Conservation (phyloP, 2,329 filamentous ascomycete species). For the Colletotrichum liriopes region DNA sequence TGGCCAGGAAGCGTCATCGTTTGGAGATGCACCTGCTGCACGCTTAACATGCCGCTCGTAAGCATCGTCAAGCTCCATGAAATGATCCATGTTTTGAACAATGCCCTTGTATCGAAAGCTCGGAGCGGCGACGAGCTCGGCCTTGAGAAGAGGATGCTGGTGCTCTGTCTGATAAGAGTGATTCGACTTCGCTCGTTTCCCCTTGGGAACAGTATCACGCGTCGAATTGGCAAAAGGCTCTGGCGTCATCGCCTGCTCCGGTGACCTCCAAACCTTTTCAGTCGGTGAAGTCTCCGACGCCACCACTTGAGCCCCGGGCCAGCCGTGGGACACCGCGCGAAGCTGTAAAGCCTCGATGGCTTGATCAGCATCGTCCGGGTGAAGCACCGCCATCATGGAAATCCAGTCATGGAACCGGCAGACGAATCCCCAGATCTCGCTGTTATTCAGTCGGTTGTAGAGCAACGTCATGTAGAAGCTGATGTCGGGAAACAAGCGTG, state of each 20-base stretch:
- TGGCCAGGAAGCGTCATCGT: slow-evolving; percentile 14
- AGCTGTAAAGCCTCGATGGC: neutral
- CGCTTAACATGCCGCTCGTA: slow-evolving; percentile 15
- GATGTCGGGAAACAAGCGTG: slow-evolving; percentile 10
- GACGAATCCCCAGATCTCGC: neutral
- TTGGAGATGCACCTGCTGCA: neutral
- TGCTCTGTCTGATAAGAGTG: neutral
- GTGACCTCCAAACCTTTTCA: neutral
- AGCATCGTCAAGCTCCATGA: neutral
- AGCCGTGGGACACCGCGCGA: neutral
- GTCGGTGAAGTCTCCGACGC: neutral
- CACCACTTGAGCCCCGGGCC: neutral
- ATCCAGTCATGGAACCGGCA: slow-evolving; percentile 13
- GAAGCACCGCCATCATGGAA: neutral
- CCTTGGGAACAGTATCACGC: no score
- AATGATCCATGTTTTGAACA: slow-evolving; percentile 2
- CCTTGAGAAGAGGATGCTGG: neutral
- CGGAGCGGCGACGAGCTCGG: neutral
- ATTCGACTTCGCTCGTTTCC: neutral
- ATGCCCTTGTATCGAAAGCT: neutral
- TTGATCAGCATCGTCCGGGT: neutral
- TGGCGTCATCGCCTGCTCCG: neutral
- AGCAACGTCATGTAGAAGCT: slow-evolving; percentile 7
- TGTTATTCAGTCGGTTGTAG: neutral
- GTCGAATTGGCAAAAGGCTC: neutral